Conservation (phyloP, 208 protist species). For the Leishmania lainsoni region DNA sequence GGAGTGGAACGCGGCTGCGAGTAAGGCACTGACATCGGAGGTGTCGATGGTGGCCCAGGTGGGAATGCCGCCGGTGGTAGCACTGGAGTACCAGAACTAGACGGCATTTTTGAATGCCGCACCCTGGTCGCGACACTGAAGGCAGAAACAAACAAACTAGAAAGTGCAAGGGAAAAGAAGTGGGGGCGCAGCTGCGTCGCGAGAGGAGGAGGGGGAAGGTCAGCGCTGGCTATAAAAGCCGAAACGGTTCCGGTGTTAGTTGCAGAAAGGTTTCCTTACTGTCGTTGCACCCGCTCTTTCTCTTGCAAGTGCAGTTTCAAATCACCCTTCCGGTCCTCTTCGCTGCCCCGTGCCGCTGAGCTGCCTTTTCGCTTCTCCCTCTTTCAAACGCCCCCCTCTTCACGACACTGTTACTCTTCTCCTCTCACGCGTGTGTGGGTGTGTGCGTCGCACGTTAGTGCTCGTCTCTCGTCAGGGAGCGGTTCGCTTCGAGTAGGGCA, state of each 20-base stretch:
- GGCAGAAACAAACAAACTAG: not conserved
- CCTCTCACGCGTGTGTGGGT: not conserved
- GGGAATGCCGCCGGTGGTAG: not conserved
- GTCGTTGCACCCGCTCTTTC: not conserved
- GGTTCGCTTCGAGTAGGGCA: not conserved
- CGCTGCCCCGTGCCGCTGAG: not conserved
- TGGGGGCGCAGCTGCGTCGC: not conserved
- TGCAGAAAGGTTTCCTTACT: not conserved
- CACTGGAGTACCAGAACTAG: slow-evolving; percentile 6
- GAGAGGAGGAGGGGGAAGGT: not conserved
- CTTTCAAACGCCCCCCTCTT: not conserved
- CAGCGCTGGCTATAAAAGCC: not conserved
- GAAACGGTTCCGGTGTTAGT: not conserved
- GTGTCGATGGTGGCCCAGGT: not conserved
- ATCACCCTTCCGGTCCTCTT: not conserved
- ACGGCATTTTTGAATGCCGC: not conserved
- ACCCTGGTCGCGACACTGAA: not conserved
- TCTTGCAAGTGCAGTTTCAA: not conserved
- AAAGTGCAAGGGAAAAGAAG: not conserved
- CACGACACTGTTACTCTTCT: not conserved
- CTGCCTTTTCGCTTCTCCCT: not conserved
- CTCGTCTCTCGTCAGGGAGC: not conserved
- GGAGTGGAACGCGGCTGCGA: not conserved
- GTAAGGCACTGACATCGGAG: not conserved
- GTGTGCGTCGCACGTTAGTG: not conserved